A percentile compares a stretch with the other conserved stretches of the same genome.
Evolutionary conservation across 1,284 basidiomycete genomes (phyloP).

Genomic region (Ceratobasidium sp.): DNA sequence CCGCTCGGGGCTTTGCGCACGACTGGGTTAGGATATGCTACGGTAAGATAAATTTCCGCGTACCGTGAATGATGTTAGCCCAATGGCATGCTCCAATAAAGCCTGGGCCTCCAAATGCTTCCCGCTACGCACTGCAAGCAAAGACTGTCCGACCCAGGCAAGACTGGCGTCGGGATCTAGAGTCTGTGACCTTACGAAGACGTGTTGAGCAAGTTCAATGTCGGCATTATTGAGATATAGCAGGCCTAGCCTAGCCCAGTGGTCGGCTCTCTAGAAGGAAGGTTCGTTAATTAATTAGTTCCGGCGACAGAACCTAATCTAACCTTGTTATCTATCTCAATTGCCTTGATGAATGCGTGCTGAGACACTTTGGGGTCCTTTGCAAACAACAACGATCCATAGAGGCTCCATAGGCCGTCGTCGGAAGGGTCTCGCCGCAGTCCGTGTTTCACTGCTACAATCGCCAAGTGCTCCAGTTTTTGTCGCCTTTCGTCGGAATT

Average conservation of each 20-base stretch:
- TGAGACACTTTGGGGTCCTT: conserved; percentile 76
- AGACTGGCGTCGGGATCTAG: conserved; percentile 88
- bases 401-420: conserved; percentile 79
- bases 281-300: conserved; percentile 35
- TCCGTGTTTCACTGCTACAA: conserved; percentile 73
- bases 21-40: conserved; percentile 28
- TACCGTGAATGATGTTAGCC: conserved; percentile 73
- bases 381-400: conserved; percentile 79
- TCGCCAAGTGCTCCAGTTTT: conserved; percentile 49
- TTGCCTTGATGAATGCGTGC: conserved; percentile 89
- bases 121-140: conserved; percentile 75
- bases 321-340: conserved; percentile 85
- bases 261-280: conserved; percentile 65
- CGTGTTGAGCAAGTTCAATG: conserved; percentile 82
- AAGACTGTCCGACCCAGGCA: conserved; percentile 94
- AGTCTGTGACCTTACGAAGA: conserved; percentile 86
- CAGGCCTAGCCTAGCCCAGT: conserved; percentile 91
- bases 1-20: conserved; percentile 71
- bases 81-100: conserved; percentile 84
- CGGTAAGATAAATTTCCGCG: conserved; percentile 47
- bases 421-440: conserved; percentile 78
- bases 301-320: conserved; percentile 40
- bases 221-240: conserved; percentile 88
- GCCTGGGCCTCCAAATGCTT: conserved; percentile 69
- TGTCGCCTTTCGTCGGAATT: neutral